Evolutionary conservation across 2,329 filamentous ascomycete species (phyloP).

Genomic region (Hymenoscyphus occultus): DNA sequence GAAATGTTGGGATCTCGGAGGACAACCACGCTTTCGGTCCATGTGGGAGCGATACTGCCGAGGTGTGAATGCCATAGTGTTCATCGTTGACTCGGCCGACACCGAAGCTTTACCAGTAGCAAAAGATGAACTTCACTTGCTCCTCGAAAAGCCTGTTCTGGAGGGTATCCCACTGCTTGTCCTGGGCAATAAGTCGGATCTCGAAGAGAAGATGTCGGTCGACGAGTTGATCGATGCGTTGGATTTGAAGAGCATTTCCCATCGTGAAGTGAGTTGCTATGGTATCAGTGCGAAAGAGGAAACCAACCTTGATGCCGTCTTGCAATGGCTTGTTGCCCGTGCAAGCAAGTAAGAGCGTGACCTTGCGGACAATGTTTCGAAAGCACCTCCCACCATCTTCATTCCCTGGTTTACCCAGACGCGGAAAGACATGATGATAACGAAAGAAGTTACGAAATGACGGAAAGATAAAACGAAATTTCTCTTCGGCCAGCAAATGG

Average conservation of each 20-base stretch:
- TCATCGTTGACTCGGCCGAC: slow-evolving; percentile 97
- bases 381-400: slow-evolving; percentile 9
- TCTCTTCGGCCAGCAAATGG: slow-evolving; percentile 43
- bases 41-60: slow-evolving; percentile 99
- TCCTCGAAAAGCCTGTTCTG: slow-evolving; percentile 80
- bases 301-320: slow-evolving; percentile 94
- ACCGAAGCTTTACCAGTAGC: slow-evolving; percentile 75
- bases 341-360: slow-evolving; percentile 61
- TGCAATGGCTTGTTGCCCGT: slow-evolving; percentile 94
- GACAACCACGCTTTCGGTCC: slow-evolving; percentile 91
- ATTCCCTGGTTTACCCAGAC: slow-evolving; percentile 27
- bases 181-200: slow-evolving; percentile 94
- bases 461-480: slow-evolving; percentile 44
- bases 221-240: slow-evolving; percentile 94
- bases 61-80: slow-evolving; percentile 95
- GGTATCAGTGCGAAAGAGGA: slow-evolving; percentile 98
- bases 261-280: slow-evolving; percentile 96
- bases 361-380: slow-evolving; percentile 7
- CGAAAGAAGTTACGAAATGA: slow-evolving; percentile 43
- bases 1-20: slow-evolving; percentile 98
- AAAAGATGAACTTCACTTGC: slow-evolving; percentile 85
- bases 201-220: slow-evolving; percentile 84
- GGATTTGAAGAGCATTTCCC: slow-evolving; percentile 82
- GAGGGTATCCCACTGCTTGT: slow-evolving; percentile 90
- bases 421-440: slow-evolving; percentile 44